A percentile compares a stretch with the other conserved stretches of the same genome.
Conservation (phyloP, 202 grass and related monocot species). For the Schoenoplectus tabernaemontani region DNA sequence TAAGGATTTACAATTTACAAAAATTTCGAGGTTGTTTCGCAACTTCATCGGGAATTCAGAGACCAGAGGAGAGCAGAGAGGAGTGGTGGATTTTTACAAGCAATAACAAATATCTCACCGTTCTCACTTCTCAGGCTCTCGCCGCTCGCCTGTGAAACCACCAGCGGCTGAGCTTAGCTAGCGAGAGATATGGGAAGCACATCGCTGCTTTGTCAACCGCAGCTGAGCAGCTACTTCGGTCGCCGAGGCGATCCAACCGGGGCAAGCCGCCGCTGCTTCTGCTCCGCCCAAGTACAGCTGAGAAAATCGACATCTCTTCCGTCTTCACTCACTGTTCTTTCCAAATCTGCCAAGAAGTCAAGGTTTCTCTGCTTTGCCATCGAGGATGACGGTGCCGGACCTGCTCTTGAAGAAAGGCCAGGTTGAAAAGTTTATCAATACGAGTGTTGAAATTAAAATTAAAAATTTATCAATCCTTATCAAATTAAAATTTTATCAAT, state of each 20-base stretch:
- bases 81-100: background rate
- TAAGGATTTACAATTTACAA: too few species aligned
- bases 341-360: background rate
- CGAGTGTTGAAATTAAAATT: too few species aligned
- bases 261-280: conserved; percentile 10
- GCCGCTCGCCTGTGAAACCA: too few species aligned
- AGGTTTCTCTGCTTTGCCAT: conserved; percentile 14
- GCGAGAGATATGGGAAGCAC: conserved; percentile 18
- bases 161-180: background rate
- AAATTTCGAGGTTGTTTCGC: too few species aligned
- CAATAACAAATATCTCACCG: conserved; percentile 1
- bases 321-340: background rate
- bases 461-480: too few species aligned
- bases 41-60: too few species aligned
- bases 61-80: too few species aligned
- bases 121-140: too few species aligned
- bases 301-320: background rate
- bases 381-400: conserved; percentile 9
- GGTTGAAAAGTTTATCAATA: too few species aligned
- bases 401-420: conserved; percentile 24
- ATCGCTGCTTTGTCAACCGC: conserved; percentile 13
- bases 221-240: conserved; percentile 12
- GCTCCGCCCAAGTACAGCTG: background rate
- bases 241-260: background rate
- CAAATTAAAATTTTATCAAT: too few species aligned